Evolutionary conservation across 2,329 filamentous ascomycete species (phyloP), one percentile per base, ranked within the genome.

Genomic region (Fusarium dimerum): DNA sequence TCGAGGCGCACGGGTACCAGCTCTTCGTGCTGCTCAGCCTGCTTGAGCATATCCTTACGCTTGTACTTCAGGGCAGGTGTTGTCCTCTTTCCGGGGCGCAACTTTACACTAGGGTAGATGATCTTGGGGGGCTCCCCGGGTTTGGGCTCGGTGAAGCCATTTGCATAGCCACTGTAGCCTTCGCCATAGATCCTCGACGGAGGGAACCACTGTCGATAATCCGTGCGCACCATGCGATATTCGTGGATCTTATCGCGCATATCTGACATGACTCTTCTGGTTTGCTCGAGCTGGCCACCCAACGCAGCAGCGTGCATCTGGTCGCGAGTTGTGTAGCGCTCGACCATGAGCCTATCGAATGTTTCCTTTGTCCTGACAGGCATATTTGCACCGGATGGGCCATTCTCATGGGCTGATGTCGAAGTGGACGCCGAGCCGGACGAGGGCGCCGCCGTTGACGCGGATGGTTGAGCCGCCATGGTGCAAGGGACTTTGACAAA

Each of bases 21-120:
- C 68, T 97, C 91, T 70, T 99, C 94, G 48, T 90, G 81, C 68
- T 93, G 89, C 63, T 97, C 93, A 20, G 90, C 91, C 75, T 97
- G 94, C 61, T 86, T 84, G 57, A 85, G 82, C 76, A 92, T 82
- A 60, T 96, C 91, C 69, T 91, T 91, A 64, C 89, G 85, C 62
- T 84, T 82, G 58, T 92, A 83, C 58, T 88, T 89, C 45, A 96
- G 73, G 55, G 87, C 79, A 32, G 85, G 83, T 12, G 91, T 88
- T 62, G 87, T 86, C 61, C 89, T 85, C 63, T 88, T 88, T 38
- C 91, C 92, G 1, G 89, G 87, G 49, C 89, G 85, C 57, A 84
- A 85, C 68, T 91, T 88, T 62, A 89, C 84, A 39, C 78, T 76
- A 18, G 92, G 92, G 74, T 97, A 97, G 42, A 96, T 72, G 54